Conservation (phyloP, 495 filamentous ascomycete genomes). For the Cryomyces minteri region DNA sequence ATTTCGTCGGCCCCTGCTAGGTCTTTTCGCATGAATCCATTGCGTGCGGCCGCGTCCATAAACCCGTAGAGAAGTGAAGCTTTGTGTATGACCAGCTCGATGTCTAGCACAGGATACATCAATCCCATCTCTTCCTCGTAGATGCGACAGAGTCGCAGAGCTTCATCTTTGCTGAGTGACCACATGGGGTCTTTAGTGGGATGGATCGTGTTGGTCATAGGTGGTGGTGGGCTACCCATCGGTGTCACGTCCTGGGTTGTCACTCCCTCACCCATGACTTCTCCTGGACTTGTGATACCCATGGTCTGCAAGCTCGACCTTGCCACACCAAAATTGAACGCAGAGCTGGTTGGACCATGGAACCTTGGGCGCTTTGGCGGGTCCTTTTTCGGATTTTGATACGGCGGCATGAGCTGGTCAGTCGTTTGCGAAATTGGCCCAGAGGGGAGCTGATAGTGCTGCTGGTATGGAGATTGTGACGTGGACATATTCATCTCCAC, state of each 20-base stretch:
- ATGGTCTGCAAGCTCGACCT: slow-evolving; percentile 76
- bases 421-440: neutral
- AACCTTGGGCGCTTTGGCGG: slow-evolving; percentile 40
- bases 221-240: slow-evolving; percentile 30
- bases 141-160: slow-evolving; percentile 47
- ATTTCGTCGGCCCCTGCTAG: slow-evolving; percentile 41
- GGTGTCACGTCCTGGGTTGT: slow-evolving; percentile 31
- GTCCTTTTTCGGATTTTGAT: slow-evolving; percentile 3
- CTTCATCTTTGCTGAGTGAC: slow-evolving; percentile 50
- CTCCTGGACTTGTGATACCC: slow-evolving; percentile 52
- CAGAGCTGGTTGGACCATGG: slow-evolving; percentile 70
- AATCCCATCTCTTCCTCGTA: slow-evolving; percentile 73
- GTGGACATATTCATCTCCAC: slow-evolving; percentile 12
- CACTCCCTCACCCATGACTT: slow-evolving; percentile 36
- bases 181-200: slow-evolving; percentile 56
- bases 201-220: slow-evolving; percentile 14
- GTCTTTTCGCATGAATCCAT: slow-evolving; percentile 35
- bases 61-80: slow-evolving; percentile 48
- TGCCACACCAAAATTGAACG: slow-evolving; percentile 74
- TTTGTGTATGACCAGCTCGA: slow-evolving; percentile 44
- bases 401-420: neutral
- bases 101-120: slow-evolving; percentile 70
- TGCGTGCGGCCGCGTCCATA: slow-evolving; percentile 43
- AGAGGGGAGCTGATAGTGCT: neutral
- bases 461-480: neutral